Conservation (phyloP, 208 protist genomes). For the Porcisia hertigi region DNA sequence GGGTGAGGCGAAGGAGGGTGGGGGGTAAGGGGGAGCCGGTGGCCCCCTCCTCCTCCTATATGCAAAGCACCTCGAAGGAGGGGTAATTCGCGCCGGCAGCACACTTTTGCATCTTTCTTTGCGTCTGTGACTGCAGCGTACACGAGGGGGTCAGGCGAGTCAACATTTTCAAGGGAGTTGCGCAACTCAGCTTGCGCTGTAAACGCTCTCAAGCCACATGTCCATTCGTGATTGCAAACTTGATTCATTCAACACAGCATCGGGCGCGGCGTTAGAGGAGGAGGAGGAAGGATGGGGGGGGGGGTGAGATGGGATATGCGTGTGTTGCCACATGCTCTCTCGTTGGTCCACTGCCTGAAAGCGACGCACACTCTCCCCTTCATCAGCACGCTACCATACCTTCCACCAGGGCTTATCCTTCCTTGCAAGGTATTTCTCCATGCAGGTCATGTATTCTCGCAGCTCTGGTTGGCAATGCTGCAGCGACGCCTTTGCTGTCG, state of each 20-base stretch:
- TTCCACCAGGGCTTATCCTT: conserved; percentile 43
- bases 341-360: neutral
- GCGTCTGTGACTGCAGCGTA: neutral
- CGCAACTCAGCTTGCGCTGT: neutral
- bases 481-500: conserved; percentile 57
- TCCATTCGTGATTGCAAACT: neutral
- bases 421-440: conserved; percentile 54
- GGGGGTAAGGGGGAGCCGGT: no score
- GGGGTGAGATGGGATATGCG: neutral
- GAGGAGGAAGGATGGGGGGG: neutral
- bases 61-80: no score
- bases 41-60: no score
- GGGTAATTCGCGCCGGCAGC: neutral
- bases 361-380: neutral
- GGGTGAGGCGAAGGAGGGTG: no score
- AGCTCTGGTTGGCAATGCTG: conserved; percentile 69
- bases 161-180: neutral
- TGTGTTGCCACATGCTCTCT: neutral
- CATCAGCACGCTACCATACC: conserved; percentile 33
- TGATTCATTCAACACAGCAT: neutral
- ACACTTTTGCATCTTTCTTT: neutral
- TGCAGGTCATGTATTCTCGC: conserved; percentile 69
- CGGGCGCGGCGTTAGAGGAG: neutral
- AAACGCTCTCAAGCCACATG: neutral
- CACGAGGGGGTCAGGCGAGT: neutral